Evolutionary conservation across 164 flowering plant species (phyloP).

Genomic region (Cinnamomum chago): DNA sequence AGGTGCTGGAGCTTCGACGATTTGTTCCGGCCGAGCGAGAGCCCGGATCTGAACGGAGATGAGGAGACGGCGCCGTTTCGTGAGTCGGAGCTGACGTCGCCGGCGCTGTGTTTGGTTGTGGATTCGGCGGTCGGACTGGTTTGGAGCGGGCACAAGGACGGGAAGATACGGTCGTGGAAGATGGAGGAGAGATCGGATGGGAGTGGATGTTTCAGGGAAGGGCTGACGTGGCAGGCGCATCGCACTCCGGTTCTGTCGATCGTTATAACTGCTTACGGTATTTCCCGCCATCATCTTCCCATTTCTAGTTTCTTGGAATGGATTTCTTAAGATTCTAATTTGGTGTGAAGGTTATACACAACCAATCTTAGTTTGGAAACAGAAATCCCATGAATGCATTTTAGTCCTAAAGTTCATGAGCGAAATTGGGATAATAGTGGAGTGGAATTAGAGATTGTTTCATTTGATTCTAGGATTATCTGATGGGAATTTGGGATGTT

Average conservation of each 20-base stretch:
- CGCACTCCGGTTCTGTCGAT: slow-evolving; percentile 71
- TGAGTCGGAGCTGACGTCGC: slow-evolving; percentile 57
- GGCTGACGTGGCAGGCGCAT: slow-evolving; percentile 83
- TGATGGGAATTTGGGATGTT: no score
- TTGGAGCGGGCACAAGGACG: slow-evolving; percentile 97
- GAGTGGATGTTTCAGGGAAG: slow-evolving; percentile 49
- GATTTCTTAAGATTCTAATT: not conserved
- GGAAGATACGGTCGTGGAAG: slow-evolving; percentile 88
- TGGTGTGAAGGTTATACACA: not conserved
- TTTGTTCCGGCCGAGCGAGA: slow-evolving; percentile 14
- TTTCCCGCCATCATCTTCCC: not conserved
- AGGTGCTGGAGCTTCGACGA: slow-evolving; percentile 49
- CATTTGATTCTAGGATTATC: no score
- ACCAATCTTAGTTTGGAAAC: no score
- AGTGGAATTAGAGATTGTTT: no score
- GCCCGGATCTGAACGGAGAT: slow-evolving; percentile 48
- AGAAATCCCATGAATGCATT: no score
- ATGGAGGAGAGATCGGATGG: slow-evolving; percentile 52
- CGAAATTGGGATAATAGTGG: no score
- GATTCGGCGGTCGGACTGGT: slow-evolving; percentile 62
- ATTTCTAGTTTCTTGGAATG: not conserved
- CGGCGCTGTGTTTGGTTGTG: slow-evolving; percentile 55
- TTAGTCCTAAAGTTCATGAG: no score
- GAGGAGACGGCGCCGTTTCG: slow-evolving; percentile 79
- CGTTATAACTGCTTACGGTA: slow-evolving; percentile 73